A percentile compares a stretch with the other conserved stretches of the same genome.
These are phyloP conservation scores for Nothopassalora personata DNA, from an alignment of 2,329 filamentous ascomycete species.

Conservation along the genomic window DNA sequence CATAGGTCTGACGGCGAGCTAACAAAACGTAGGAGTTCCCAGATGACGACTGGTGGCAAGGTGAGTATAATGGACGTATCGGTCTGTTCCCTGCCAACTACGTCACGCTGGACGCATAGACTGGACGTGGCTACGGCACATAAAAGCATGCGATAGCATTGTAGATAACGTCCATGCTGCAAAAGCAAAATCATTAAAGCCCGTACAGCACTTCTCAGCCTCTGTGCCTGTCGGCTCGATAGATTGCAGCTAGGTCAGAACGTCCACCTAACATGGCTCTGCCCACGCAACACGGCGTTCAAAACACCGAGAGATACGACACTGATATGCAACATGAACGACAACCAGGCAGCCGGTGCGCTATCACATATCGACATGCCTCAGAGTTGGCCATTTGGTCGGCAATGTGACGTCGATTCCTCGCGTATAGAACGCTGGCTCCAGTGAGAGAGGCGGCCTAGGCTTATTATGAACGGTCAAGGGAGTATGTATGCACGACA, in stretches of 20 bases:
- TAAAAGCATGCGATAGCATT: neutral
- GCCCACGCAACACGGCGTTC: neutral
- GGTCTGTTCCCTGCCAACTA: constrained; percentile 70
- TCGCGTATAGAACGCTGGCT: neutral
- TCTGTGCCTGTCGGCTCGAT: neutral
- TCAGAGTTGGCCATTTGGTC: neutral
- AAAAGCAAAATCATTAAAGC: neutral
- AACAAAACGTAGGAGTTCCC: constrained; percentile 68
- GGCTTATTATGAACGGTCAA: neutral
- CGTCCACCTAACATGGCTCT: neutral
- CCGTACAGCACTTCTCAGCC: neutral
- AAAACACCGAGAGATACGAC: neutral
- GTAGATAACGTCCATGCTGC: neutral
- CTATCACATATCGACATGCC: neutral
- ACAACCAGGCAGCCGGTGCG: neutral
- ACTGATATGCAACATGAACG: neutral
- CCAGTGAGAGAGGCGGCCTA: neutral
- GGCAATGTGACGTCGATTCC: neutral
- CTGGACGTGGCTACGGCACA: neutral
- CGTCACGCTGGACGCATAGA: constrained; percentile 43
- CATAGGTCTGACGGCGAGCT: constrained; percentile 19
- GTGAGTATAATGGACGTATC: constrained; percentile 69
- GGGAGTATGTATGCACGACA: constrained; percentile 1
- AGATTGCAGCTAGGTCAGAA: neutral
- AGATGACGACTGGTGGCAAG: constrained; percentile 98